phyloP scores from a whole-genome alignment of 305 asterid species.

The Fraxinus ornus region DNA sequence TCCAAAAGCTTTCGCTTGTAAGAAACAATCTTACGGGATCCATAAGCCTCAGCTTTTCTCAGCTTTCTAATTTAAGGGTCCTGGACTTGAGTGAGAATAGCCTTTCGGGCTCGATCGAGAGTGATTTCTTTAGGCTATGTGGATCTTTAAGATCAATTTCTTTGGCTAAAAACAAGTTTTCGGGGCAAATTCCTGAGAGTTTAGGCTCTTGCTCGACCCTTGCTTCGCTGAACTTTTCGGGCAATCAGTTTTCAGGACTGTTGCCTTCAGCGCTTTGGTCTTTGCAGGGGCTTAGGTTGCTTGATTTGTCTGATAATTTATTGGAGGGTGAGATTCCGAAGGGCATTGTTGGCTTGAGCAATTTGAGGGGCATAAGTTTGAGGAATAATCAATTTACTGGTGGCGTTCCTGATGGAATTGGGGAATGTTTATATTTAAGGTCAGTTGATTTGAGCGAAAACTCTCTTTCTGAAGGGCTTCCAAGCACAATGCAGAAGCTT shows the following conservation, averaged over 20 bases:
- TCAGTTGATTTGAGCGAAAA: conserved; percentile 72
- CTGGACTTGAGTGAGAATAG: conserved; percentile 47
- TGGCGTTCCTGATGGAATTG: conserved; percentile 68
- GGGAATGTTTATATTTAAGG: conserved; percentile 59
- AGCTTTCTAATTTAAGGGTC: conserved; percentile 37
- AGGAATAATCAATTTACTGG: conserved; percentile 61
- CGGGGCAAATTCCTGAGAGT: conserved; percentile 46
- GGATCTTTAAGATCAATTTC: conserved; percentile 45
- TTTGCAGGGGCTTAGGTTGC: conserved; percentile 49
- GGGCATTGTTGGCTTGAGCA: conserved; percentile 48
- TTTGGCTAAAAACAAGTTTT: conserved; percentile 42
- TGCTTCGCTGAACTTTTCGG: conserved; percentile 39
- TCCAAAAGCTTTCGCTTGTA: conserved; percentile 43
- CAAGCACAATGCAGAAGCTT: conserved; percentile 68
- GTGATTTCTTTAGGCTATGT: conserved; percentile 47
- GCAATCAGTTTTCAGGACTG: conserved; percentile 47
- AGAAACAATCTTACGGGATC: conserved; percentile 48
- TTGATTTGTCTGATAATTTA: conserved; percentile 77
- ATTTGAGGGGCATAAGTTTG: conserved; percentile 61
- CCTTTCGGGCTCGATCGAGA: conserved; percentile 35
- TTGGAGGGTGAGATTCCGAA: conserved; percentile 72
- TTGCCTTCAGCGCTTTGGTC: conserved; percentile 34
- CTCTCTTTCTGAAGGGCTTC: conserved; percentile 58
- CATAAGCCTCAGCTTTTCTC: conserved; percentile 38
- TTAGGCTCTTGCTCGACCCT: conserved; percentile 43